Evolutionary conservation across 176 grass and related monocot species (phyloP).

Genomic region (Pontederia crassipes): DNA sequence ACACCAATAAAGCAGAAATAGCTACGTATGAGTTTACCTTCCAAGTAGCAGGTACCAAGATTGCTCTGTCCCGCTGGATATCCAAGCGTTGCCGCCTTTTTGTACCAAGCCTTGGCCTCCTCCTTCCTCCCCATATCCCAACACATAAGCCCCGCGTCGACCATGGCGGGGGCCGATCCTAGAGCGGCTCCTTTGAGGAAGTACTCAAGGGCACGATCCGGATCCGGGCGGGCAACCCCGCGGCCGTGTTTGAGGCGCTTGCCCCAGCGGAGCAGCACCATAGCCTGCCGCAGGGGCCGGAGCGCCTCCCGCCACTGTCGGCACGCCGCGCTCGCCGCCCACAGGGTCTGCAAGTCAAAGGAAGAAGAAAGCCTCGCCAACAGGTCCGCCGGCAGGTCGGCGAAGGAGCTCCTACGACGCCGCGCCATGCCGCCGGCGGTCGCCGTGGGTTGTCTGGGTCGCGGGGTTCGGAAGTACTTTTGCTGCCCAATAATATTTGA

Average conservation of each 20-base stretch:
- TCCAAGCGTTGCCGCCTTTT: constrained; percentile 40
- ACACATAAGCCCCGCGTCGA: constrained; percentile 61
- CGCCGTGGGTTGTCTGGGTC: no score
- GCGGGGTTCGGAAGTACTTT: no score
- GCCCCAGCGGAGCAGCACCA: constrained; percentile 40
- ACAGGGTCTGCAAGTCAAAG: constrained; percentile 27
- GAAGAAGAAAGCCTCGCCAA: constrained; percentile 24
- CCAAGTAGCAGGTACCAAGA: constrained; percentile 53
- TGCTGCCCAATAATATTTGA: no score
- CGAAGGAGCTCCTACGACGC: constrained; percentile 14
- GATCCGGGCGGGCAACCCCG: constrained; percentile 4
- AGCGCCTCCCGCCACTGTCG: constrained; percentile 59
- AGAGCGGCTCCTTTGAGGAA: constrained; percentile 48
- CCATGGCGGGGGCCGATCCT: constrained; percentile 56
- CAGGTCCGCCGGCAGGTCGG: constrained; percentile 41
- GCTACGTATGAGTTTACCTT: constrained; percentile 26
- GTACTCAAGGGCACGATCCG: constrained; percentile 28
- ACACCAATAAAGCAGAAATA: not conserved
- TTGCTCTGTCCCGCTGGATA: constrained; percentile 59
- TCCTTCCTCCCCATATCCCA: constrained; percentile 44
- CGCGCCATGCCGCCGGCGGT: not conserved
- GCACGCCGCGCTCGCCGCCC: constrained; percentile 44
- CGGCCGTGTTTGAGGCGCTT: constrained; percentile 38
- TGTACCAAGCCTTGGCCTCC: constrained; percentile 41
- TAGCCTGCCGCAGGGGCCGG: constrained; percentile 53